Evolutionary conservation across 2,329 filamentous ascomycete genomes (phyloP), one percentile per base, ranked within the genome.

Genomic region (Epichloe amarillans): DNA sequence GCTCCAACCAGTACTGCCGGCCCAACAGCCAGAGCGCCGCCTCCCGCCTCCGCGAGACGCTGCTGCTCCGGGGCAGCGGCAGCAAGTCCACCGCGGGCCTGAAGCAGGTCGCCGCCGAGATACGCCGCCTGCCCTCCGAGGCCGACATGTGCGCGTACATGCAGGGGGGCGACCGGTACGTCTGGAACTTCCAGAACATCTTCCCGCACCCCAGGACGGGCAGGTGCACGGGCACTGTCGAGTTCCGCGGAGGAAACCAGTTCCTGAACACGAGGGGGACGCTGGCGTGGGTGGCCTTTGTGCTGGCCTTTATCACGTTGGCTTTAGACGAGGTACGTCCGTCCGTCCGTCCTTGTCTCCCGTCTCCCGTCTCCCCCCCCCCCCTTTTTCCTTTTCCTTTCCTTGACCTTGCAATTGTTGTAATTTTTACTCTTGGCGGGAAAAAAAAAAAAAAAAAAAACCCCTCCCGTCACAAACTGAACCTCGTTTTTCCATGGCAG

Each of bases 161-260:
- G 63, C 67, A 69, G 57, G 65, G 62, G 57, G 65, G 62, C 8
- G 64, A 62, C 53, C 62, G 66, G 17, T 68, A 69, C 50, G 67
- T 69, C 38, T 69, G 67, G 67, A 68, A 69, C 49, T 69, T 69
- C 46, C 62, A 68, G 50, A 69, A 69, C 53, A 65, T 66, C 52
- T 66, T 66, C 47, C 61, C 65, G 1, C 62, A 63, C 49, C 64
- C 64, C 42, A 68, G 64, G 60, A 67, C 63, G 39, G 65, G 64
- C 5, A 54, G 62, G 42, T 68, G 64, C 43, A 66, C 64, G 8
- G 66, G 66, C 0, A 69, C 67, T 0, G 62, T 69, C 19, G 67
- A 69, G 58, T 69, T 69, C 46, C 62, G 67, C 2, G 66, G 67
- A 12, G 67, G 66, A 1, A 68, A 66, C 50, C 66, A 69, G 56